Evolutionary conservation across 1,284 basidiomycete species (phyloP), one percentile per base, ranked within the genome.

Genomic region (Malassezia yamatoensis): DNA sequence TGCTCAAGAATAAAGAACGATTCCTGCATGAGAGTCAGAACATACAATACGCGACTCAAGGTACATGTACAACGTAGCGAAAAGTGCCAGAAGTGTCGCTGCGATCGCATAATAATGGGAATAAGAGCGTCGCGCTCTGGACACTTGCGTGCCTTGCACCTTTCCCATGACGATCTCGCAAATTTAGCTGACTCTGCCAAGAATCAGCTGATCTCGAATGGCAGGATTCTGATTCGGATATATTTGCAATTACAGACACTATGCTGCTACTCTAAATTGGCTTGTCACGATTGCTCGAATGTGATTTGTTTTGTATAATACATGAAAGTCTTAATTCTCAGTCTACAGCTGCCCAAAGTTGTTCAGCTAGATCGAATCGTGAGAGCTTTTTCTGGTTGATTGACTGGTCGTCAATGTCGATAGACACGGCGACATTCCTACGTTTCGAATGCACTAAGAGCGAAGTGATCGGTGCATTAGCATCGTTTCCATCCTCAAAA

Each of bases 1-100:
- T 67, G 61, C 49, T 72, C 70, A 49, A 74, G 72, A 48, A 74
- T 65, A 59, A 67, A 74, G 53, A 70, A 68, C 18, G 51, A 59
- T 6, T 54, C 54, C 63, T 61, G 47, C 1, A 3, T 35, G 16
- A 15, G 32, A 20, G 13, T 2, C 33, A 10, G 9, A 24, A 33
- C 51, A 34, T 41, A 53, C 51, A 10, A 41, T 33, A 20, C 33
- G 45, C 24, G 38, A 29, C 21, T 58, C 55, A 4, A 58, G 3
- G 29, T 37, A 53, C 1, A 36, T 18, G 18, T 49, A 15, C 10
- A 58, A 3, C 20, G 51, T 20, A 12, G 32, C 44, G 15, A 49
- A 5, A 2, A 58, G n/a, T 3, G 55, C 55, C 20, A 58, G 20
- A 16, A 58, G 38, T 1, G 50, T 53, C 1, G 51, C 55, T 10